Conservation (phyloP, 768 basidiomycete species). For the Trametes elegans region DNA sequence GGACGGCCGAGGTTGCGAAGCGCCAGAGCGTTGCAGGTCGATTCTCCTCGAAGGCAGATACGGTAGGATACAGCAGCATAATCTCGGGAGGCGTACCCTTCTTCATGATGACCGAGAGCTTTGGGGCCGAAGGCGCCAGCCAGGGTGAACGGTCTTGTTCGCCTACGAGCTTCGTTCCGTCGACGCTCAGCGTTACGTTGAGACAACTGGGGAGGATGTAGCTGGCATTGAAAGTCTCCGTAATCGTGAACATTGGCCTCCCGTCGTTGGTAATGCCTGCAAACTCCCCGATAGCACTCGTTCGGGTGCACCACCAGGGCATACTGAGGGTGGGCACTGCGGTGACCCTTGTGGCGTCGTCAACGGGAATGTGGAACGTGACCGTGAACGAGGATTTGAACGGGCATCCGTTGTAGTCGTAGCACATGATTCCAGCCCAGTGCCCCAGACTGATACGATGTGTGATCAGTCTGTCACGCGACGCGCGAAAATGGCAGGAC, state of each 20-base stretch:
- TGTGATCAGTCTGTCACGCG: no score
- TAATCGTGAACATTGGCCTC: neutral
- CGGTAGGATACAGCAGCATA: slow-evolving; percentile 30
- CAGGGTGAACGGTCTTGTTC: neutral
- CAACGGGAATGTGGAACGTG: neutral
- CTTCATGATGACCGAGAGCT: neutral
- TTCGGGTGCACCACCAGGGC: neutral
- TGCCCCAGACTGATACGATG: neutral
- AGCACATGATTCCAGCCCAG: neutral
- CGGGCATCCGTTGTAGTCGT: no score
- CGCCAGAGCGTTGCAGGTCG: slow-evolving; percentile 32
- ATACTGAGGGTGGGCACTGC: neutral
- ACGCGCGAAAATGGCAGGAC: no score
- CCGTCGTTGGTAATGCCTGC: neutral
- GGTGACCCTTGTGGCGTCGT: neutral
- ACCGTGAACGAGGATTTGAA: neutral
- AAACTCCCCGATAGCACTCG: neutral
- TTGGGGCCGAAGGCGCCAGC: neutral
- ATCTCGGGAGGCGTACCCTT: slow-evolving; percentile 17
- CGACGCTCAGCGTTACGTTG: neutral
- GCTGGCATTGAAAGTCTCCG: neutral
- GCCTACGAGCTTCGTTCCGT: neutral
- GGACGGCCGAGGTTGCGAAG: slow-evolving; percentile 29
- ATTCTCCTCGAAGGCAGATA: slow-evolving; percentile 20
- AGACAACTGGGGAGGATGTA: neutral